A percentile compares a stretch with the other conserved stretches of the same genome.
phyloP scores from a whole-genome alignment of 495 filamentous ascomycete species.

The Aspergillus olivimuriae region DNA sequence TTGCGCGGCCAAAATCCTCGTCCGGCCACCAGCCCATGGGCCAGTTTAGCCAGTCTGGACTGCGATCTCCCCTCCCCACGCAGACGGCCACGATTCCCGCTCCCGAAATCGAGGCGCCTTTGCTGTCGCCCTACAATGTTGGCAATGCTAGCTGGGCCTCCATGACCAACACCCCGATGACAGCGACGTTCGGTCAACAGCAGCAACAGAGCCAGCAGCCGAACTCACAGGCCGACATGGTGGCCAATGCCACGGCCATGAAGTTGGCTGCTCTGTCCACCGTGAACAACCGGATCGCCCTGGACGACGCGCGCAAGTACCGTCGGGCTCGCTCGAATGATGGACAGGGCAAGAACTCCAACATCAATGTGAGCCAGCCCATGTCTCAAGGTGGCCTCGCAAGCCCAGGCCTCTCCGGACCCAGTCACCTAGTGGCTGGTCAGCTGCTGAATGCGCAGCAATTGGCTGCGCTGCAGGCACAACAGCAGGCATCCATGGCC shows the following conservation, averaged over 20 bases:
- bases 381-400: conserved; percentile 47
- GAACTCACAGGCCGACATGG: conserved; percentile 85
- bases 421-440: conserved; percentile 76
- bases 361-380: conserved; percentile 25
- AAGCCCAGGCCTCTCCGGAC: conserved; percentile 49
- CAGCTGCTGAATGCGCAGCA: conserved; percentile 81
- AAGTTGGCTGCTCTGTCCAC: conserved; percentile 95
- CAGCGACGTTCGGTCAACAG: conserved; percentile 64
- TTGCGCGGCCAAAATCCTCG: conserved; percentile 80
- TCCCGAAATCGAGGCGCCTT: conserved; percentile 71
- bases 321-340: conserved; percentile 87
- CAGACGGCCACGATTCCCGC: conserved; percentile 79
- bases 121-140: conserved; percentile 83
- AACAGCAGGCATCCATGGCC: conserved; percentile 71
- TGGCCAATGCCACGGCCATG: conserved; percentile 98
- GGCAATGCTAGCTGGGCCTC: conserved; percentile 94
- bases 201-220: conserved; percentile 34
- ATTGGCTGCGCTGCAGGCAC: conserved; percentile 75
- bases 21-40: conserved; percentile 90
- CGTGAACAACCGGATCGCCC: conserved; percentile 94
- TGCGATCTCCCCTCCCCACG: conserved; percentile 73
- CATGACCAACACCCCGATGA: conserved; percentile 97
- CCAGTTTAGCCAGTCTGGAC: conserved; percentile 83
- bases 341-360: conserved; percentile 49
- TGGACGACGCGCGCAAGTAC: conserved; percentile 94